These are phyloP conservation scores for Rosellinia necatrix DNA, from an alignment of 2,329 filamentous ascomycete species.

Conservation along the genomic window DNA sequence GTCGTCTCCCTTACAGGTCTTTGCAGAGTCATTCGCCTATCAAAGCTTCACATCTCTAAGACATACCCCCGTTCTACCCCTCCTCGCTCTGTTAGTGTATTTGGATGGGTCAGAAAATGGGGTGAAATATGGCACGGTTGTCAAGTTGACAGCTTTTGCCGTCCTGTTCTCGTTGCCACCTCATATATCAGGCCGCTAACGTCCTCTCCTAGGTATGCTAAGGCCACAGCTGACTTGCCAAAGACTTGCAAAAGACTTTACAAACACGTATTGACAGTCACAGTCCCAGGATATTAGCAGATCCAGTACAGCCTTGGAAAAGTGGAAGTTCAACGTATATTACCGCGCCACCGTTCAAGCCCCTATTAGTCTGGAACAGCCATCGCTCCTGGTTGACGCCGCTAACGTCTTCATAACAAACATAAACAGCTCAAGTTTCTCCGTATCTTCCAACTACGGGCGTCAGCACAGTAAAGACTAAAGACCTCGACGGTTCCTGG, in stretches of 20 bases:
- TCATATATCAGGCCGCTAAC: conserved; percentile 32
- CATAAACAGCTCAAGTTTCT: conserved; percentile 49
- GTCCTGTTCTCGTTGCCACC: conserved; percentile 10
- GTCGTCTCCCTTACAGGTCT: too few relatives aligned
- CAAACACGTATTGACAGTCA: too few relatives aligned
- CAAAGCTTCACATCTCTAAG: too few relatives aligned
- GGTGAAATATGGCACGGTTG: too few relatives aligned
- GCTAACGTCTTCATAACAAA: conserved; percentile 39
- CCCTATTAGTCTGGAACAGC: conserved; percentile 16
- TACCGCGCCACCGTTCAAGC: conserved; percentile 20
- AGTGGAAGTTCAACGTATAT: conserved; percentile 26
- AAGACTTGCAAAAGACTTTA: too few relatives aligned
- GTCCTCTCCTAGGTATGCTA: neutral
- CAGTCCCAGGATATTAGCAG: too few relatives aligned
- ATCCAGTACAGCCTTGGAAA: conserved; percentile 27
- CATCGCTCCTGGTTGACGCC: conserved; percentile 28
- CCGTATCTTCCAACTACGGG: conserved; percentile 40
- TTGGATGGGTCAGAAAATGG: too few relatives aligned
- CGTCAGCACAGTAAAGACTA: conserved; percentile 33
- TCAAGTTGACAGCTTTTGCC: too few relatives aligned
- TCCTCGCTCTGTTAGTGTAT: too few relatives aligned
- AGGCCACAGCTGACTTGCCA: conserved; percentile 28
- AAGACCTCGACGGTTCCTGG: conserved; percentile 27
- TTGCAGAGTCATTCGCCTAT: too few relatives aligned
- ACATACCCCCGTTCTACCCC: too few relatives aligned